Conservation (phyloP, 2,329 filamentous ascomycete species). For the Aspergillus hiratsukae region DNA sequence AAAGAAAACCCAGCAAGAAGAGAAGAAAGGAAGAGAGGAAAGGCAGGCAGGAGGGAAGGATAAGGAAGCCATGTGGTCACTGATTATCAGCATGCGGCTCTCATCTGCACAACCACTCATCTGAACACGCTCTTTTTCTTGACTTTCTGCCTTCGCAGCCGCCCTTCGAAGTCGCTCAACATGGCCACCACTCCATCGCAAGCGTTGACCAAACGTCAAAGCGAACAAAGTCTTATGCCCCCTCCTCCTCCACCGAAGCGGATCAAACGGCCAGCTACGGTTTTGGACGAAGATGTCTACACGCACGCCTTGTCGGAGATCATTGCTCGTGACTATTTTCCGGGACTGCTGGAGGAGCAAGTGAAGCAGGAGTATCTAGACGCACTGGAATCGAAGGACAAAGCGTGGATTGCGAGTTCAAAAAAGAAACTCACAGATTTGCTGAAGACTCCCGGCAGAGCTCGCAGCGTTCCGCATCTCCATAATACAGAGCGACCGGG, state of each 20-base stretch:
- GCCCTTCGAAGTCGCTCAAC: constrained; percentile 1
- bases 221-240: constrained; percentile 66
- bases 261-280: constrained; percentile 82
- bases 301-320: constrained; percentile 87
- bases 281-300: constrained; percentile 92
- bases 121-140: neutral
- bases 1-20: neutral
- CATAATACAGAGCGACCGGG: constrained; percentile 8
- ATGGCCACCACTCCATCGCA: constrained; percentile 28
- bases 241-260: constrained; percentile 80
- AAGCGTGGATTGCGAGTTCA: constrained; percentile 80
- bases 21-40: neutral
- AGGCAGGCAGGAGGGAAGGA: neutral
- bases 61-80: neutral
- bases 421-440: constrained; percentile 67
- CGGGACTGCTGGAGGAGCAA: constrained; percentile 78
- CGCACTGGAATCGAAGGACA: constrained; percentile 80
- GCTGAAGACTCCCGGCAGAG: constrained; percentile 69
- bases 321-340: constrained; percentile 95
- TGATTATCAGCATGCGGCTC: neutral
- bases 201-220: constrained; percentile 32
- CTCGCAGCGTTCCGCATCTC: constrained; percentile 43
- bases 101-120: neutral
- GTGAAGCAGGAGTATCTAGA: constrained; percentile 89
- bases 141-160: neutral